Base-by-base conservation (phyloP, 257 asterid species). In the Jacaranda copaia region DNA sequence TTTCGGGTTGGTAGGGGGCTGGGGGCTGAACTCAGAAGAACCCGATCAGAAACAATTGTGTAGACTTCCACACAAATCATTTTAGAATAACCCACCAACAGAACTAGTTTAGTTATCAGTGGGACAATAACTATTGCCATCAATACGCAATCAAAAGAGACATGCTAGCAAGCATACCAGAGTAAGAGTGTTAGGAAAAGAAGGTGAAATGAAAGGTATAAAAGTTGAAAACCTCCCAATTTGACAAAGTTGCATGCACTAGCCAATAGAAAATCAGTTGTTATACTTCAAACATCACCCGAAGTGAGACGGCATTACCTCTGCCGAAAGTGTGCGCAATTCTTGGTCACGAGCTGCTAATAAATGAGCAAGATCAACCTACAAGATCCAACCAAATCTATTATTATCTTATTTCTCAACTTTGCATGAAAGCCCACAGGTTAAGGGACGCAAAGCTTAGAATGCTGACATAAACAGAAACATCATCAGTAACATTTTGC, bases 341-440 rank as follows among this genome's bases (percentile, higher is more conserved):
- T 96, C 99, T 79, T 96, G 99, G 86, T 96, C 99, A 62, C 98
- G 93, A 85, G 97, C 88, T 61, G 98, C 97, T 78, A 96, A 87
- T 69, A 91, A 81, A 85, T 93, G 99, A 36, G 96, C 98, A 77
- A 96, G 98, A 85, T 96, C 98, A 79, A 93, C 98, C 98, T 96
- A 86, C 78, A 87, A 65, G 67, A 79, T 71, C 70, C 83, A 75
- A 62, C 40, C 72, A 53, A 77, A 70, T 18, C 42, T 61, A 48
- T 48, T 35, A 76, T 51, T 19, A 72, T 56, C 61, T 53, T 40
- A 76, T n/a, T 68, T 79, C 59, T 67, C 85, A 43, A 74, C 49
- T 46, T 67, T 43, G 80, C 70, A 55, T 53, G 74, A 49, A 80
- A 62, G 67, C 40, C 38, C 32, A 38, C 7, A 56, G 68, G 58